These are phyloP conservation scores for Piper longum DNA, from an alignment of 164 flowering plant genomes.

Conservation along the genomic window DNA sequence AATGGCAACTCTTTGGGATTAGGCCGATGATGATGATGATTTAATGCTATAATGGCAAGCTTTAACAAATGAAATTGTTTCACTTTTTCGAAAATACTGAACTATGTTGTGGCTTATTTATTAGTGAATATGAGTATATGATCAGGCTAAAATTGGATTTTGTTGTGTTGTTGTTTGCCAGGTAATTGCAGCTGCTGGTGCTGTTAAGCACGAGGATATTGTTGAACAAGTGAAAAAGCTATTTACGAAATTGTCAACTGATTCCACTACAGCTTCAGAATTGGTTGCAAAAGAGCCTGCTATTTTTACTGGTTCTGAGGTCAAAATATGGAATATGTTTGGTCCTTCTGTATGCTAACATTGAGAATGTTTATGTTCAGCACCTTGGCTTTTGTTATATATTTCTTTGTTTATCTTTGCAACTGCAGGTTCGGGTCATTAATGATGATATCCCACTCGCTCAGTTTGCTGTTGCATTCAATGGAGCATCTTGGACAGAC, in stretches of 20 bases:
- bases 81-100: too few relatives aligned
- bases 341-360: too few relatives aligned
- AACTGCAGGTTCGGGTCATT: slow-evolving; percentile 65
- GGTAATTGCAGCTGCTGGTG: slow-evolving; percentile 92
- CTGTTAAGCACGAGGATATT: slow-evolving; percentile 87
- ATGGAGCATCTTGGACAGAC: slow-evolving; percentile 95
- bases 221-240: slow-evolving; percentile 71
- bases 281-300: slow-evolving; percentile 71
- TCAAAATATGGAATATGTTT: slow-evolving; percentile 12
- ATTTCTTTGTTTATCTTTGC: neutral
- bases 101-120: neutral
- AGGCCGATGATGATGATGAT: too few relatives aligned
- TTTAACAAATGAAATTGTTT: too few relatives aligned
- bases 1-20: too few relatives aligned
- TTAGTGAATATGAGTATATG: neutral
- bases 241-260: slow-evolving; percentile 69
- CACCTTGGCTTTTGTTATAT: neutral
- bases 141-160: neutral
- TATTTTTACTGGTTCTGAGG: slow-evolving; percentile 95
- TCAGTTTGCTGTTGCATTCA: slow-evolving; percentile 92
- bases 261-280: slow-evolving; percentile 68
- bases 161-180: slow-evolving; percentile 10
- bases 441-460: slow-evolving; percentile 88
- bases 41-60: too few relatives aligned
- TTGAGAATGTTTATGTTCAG: neutral